Conservation (phyloP, 306 rosid species). For the Vicia villosa region DNA sequence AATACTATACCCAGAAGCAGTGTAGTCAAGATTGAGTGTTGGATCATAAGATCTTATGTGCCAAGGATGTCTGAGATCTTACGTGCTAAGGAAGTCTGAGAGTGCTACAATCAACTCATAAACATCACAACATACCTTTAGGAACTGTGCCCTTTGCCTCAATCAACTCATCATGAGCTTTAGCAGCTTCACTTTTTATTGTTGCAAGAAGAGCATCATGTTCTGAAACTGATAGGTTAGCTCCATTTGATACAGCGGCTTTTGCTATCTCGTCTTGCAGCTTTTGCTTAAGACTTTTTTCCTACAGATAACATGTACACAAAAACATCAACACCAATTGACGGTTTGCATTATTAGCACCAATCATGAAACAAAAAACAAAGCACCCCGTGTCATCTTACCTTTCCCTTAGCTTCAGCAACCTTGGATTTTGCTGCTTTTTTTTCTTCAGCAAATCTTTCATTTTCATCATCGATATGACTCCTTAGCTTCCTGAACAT, state of each 20-base stretch:
- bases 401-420: slow-evolving; percentile 46
- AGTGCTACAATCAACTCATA: no score
- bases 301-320: slow-evolving; percentile 34
- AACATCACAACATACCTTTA: not conserved
- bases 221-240: slow-evolving; percentile 5
- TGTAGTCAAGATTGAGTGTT: no score
- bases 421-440: slow-evolving; percentile 42
- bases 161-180: not conserved
- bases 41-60: no score
- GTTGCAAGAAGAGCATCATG: not conserved
- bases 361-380: slow-evolving; percentile 3
- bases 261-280: slow-evolving; percentile 45
- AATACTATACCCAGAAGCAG: no score
- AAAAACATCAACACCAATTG: not conserved
- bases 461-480: slow-evolving; percentile 37
- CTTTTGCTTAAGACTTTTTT: slow-evolving; percentile 35
- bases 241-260: slow-evolving; percentile 39
- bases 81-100: no score
- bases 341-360: no score
- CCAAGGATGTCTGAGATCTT: no score
- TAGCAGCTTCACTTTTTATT: not conserved
- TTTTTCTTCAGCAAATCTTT: slow-evolving; percentile 10
- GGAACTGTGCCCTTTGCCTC: not conserved
- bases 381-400: not conserved
- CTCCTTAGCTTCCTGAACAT: slow-evolving; percentile 43